Percentiles rank a stretch among this genome's conserved stretches.
These are phyloP conservation scores for Starmera quercuum DNA, from an alignment of 805 yeast genomes.

Conservation along the genomic window DNA sequence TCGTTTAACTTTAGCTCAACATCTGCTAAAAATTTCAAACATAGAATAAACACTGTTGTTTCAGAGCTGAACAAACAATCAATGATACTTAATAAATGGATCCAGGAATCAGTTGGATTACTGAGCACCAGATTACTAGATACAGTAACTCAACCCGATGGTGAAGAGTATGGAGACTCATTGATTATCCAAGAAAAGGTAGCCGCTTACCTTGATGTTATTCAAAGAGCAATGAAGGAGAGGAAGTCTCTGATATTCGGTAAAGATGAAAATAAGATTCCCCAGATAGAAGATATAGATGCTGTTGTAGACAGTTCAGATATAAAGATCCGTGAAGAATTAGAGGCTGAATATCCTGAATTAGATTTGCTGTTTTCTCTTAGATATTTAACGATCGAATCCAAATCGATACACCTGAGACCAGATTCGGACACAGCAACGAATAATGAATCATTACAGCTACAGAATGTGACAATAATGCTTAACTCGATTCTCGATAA, in stretches of 20 bases:
- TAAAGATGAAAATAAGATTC: conserved; percentile 11
- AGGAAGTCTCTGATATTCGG: conserved; percentile 30
- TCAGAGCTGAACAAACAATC: conserved; percentile 46
- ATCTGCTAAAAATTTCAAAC: background rate
- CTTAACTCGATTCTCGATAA: conserved; percentile 24
- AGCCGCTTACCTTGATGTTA: conserved; percentile 45
- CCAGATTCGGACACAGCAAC: background rate
- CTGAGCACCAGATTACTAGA: conserved; percentile 48
- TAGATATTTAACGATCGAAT: conserved; percentile 8
- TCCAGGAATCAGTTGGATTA: conserved; percentile 31
- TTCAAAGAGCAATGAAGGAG: conserved; percentile 41
- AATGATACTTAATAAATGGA: conserved; percentile 42
- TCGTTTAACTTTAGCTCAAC: background rate
- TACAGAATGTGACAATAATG: conserved; percentile 6
- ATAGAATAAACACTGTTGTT: conserved; percentile 9
- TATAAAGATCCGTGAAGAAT: conserved; percentile 6
- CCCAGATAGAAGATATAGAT: conserved; percentile 7
- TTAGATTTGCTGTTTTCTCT: conserved; percentile 1
- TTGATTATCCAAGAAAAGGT: conserved; percentile 70
- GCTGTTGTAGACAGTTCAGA: background rate
- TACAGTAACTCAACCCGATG: conserved; percentile 26
- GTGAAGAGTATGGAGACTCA: conserved; percentile 68
- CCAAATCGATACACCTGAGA: conserved; percentile 6
- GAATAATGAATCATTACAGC: conserved; percentile 1
- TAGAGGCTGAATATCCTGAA: conserved; percentile 7